Conservation (phyloP, 1,284 basidiomycete species). For the Moesziomyces antarcticus region DNA sequence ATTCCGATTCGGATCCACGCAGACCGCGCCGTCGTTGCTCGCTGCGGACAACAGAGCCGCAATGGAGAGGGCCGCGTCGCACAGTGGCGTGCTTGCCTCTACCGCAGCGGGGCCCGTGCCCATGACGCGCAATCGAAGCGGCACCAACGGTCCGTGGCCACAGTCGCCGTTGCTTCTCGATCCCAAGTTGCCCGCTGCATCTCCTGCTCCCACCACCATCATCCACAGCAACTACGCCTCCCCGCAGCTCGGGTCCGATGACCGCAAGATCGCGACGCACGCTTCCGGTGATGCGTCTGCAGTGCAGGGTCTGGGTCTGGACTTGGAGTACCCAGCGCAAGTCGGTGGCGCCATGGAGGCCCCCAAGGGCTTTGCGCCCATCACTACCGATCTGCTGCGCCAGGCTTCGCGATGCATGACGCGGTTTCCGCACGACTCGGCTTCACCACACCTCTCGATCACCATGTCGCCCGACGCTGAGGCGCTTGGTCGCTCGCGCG, state of each 20-base stretch:
- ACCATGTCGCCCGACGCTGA: constrained; percentile 36
- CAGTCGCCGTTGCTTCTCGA: constrained; percentile 46
- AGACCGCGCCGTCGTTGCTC: constrained; percentile 16
- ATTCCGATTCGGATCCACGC: constrained; percentile 20
- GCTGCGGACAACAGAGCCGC: constrained; percentile 1
- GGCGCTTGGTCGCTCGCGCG: constrained; percentile 5
- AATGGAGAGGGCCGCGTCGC: constrained; percentile 21
- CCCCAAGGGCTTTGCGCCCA: constrained; percentile 26
- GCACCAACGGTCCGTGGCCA: constrained; percentile 45
- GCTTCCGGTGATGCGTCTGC: background rate
- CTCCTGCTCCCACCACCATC: constrained; percentile 34
- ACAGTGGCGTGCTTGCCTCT: constrained; percentile 6
- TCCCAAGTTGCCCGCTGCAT: constrained; percentile 4
- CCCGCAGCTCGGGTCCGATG: constrained; percentile 12
- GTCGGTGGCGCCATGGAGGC: constrained; percentile 1
- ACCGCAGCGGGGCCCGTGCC: constrained; percentile 6
- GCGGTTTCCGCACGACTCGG: constrained; percentile 1
- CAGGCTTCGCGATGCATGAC: constrained; percentile 22
- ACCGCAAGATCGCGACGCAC: background rate
- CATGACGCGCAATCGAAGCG: constrained; percentile 40
- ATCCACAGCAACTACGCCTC: constrained; percentile 26
- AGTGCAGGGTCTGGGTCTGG: constrained; percentile 30
- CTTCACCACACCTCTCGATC: constrained; percentile 41
- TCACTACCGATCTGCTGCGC: constrained; percentile 32
- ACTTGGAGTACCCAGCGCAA: constrained; percentile 11